Conservation (phyloP, 768 basidiomycete species). For the Termitomyces sp. region DNA sequence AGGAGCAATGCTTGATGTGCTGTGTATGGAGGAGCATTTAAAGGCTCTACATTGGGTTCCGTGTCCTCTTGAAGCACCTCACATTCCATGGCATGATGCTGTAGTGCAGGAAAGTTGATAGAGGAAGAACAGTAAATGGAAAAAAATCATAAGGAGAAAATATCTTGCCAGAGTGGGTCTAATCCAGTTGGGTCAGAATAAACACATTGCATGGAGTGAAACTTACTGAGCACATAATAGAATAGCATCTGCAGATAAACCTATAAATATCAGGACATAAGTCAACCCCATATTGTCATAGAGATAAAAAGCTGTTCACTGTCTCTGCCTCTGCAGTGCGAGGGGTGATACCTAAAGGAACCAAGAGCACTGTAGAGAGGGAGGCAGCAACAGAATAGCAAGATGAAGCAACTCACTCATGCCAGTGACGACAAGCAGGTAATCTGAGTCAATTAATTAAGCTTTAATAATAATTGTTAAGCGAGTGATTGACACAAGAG, state of each 20-base stretch:
- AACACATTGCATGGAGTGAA: no score
- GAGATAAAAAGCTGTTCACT: background rate
- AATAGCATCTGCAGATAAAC: background rate
- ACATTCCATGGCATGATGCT: background rate
- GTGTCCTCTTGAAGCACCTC: background rate
- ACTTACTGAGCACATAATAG: background rate
- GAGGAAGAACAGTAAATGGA: background rate
- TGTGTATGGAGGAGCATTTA: no score
- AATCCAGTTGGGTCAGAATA: background rate
- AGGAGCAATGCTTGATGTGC: no score
- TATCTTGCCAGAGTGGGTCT: background rate
- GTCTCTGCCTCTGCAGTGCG: background rate
- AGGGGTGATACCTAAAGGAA: background rate
- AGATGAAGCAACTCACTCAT: background rate
- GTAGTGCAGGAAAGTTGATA: background rate
- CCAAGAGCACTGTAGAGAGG: background rate
- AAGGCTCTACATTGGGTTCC: no score
- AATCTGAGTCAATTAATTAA: no score
- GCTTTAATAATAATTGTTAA: no score
- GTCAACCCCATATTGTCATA: no score
- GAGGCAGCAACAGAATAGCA: background rate
- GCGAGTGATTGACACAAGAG: no score
- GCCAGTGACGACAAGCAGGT: no score
- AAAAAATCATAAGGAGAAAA: background rate
- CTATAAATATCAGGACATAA: background rate